Base-by-base conservation (phyloP, 345 rosid genomes). In the Isatis tinctoria region DNA sequence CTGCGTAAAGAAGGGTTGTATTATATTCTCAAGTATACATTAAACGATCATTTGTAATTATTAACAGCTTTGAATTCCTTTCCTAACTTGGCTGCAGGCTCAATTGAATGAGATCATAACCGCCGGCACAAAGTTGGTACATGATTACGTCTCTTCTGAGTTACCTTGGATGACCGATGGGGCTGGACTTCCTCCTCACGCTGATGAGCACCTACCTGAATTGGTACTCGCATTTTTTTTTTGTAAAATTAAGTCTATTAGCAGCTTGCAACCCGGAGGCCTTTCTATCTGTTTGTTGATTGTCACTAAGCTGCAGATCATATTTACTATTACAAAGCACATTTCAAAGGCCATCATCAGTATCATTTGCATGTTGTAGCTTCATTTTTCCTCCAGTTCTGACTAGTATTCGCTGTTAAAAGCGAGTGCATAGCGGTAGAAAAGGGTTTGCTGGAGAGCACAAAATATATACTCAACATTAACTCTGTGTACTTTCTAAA, bases 131-230 rank as follows among this genome's bases (percentile, higher is more conserved):
- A 96, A 84, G 82, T 24, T 82, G 78, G 74, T 54, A 58, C 65
- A 69, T 51, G 82, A 79, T 78, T 84, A 78, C 69, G 88, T 73
- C 58, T 77, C 83, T 49, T 84, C 85, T 57, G 95, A 90, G 68
- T 84, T 49, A 74, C 97, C 95, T 74, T 96, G 99, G 99, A 92
- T 89, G 98, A 78, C 80, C 65, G 98, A 96, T 87, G 99, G 98
- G 69, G 96, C 86, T 84, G 98, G 99, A 72, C 78, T 96, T 59
- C 96, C 98, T 66, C 75, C 87, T 60, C 87, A 89, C 65, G 98
- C 96, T 40, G 77, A 83, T 56, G 85, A 92, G 81, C 89, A 83
- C 82, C 88, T 90, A 75, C 88, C 85, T 56, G 82, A 82, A 80
- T 45, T 96, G 95, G 99, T 92, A 83, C 74, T 41, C 35, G 2